Conservation (phyloP, 2,329 filamentous ascomycete genomes). For the Parascedosporium putredinis region DNA sequence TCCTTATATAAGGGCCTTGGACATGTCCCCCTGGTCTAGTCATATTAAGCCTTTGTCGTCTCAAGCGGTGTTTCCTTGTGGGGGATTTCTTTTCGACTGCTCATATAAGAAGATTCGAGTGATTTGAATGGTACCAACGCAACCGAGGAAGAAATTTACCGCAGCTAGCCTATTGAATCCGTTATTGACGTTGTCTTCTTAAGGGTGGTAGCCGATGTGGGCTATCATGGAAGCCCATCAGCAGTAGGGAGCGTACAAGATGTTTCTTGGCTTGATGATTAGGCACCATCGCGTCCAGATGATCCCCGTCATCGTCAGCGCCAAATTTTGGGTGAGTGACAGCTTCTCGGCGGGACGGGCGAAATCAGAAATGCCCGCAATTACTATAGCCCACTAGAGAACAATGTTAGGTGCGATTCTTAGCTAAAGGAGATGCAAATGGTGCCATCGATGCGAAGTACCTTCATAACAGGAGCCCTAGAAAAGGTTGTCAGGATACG, state of each 20-base stretch:
- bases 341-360: slow-evolving; percentile 84
- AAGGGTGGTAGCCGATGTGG: no score
- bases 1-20: no score
- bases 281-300: slow-evolving; percentile 99
- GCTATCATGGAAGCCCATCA: background rate
- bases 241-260: slow-evolving; percentile 51
- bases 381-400: slow-evolving; percentile 73
- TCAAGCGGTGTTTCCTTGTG: slow-evolving; percentile 18
- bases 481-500: slow-evolving; percentile 4
- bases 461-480: slow-evolving; percentile 89
- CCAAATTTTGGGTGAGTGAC: slow-evolving; percentile 83
- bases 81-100: slow-evolving; percentile 43
- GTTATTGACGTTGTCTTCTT: slow-evolving; percentile 6
- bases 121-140: slow-evolving; percentile 76
- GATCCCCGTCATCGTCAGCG: slow-evolving; percentile 78
- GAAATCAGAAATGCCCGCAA: slow-evolving; percentile 88
- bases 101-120: slow-evolving; percentile 63
- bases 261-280: slow-evolving; percentile 88
- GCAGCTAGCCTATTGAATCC: slow-evolving; percentile 58
- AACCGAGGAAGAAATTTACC: slow-evolving; percentile 95
- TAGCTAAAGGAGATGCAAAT: background rate
- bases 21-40: no score
- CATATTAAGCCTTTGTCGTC: no score
- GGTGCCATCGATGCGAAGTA: slow-evolving; percentile 13
- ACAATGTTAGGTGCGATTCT: background rate